Percentiles rank a stretch among this genome's conserved stretches.
Conservation (phyloP, 2,329 filamentous ascomycete species). For the Penicillium hordei region DNA sequence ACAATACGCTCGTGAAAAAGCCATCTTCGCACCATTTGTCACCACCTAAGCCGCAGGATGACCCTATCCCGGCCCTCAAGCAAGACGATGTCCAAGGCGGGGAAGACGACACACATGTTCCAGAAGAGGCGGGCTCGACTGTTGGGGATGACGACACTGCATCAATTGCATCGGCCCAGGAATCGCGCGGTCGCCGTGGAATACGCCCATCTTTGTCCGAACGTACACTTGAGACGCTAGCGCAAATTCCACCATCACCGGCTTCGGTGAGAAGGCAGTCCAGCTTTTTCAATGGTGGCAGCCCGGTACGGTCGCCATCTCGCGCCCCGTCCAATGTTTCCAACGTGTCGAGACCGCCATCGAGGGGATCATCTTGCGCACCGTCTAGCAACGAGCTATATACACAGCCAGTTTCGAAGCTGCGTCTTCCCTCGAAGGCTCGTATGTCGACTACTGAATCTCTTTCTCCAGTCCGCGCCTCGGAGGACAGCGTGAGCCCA, state of each 20-base stretch:
- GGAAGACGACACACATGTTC: slow-evolving; percentile 21
- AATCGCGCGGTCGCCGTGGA: slow-evolving; percentile 25
- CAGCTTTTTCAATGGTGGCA: slow-evolving; percentile 69
- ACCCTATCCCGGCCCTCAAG: slow-evolving; percentile 12
- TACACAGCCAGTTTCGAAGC: slow-evolving; percentile 31
- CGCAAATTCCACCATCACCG: slow-evolving; percentile 76
- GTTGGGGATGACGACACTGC: slow-evolving; percentile 14
- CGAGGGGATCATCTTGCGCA: slow-evolving; percentile 49
- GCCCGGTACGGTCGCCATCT: slow-evolving; percentile 61
- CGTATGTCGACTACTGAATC: slow-evolving; percentile 29
- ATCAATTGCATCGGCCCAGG: slow-evolving; percentile 4
- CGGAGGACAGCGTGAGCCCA: slow-evolving; percentile 26
- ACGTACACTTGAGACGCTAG: slow-evolving; percentile 79
- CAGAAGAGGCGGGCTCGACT: slow-evolving; percentile 11
- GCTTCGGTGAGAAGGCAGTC: slow-evolving; percentile 65
- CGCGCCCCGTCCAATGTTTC: slow-evolving; percentile 63
- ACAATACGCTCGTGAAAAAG: slow-evolving; percentile 40
- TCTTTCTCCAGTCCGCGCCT: slow-evolving; percentile 19
- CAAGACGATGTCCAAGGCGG: slow-evolving; percentile 24
- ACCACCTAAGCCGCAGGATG: slow-evolving; percentile 23
- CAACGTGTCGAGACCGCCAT: slow-evolving; percentile 42
- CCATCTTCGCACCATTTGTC: slow-evolving; percentile 30
- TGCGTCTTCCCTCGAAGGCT: slow-evolving; percentile 37
- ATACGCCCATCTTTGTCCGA: slow-evolving; percentile 61
- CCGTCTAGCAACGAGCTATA: slow-evolving; percentile 56